These are phyloP conservation scores for Rhodotorula sp. DNA, from an alignment of 1,284 basidiomycete species.

Conservation along the genomic window DNA sequence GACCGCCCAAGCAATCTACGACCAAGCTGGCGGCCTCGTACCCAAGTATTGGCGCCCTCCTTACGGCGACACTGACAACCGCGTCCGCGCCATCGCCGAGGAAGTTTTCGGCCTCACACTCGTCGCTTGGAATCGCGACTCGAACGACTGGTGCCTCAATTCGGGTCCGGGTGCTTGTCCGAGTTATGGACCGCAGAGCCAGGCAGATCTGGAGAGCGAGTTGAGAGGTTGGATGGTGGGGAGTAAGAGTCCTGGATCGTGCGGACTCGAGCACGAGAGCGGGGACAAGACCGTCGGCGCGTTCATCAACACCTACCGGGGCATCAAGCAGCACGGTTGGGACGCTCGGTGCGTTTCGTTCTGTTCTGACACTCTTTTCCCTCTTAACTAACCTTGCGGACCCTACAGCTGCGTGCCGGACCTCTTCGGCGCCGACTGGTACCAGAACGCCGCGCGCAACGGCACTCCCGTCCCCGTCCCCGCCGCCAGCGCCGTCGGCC, in stretches of 20 bases:
- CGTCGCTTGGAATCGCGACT: conserved; percentile 47
- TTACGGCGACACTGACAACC: conserved; percentile 65
- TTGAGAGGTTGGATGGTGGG: conserved; percentile 13
- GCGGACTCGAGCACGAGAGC: conserved; percentile 83
- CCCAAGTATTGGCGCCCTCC: conserved; percentile 22
- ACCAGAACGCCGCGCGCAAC: conserved; percentile 17
- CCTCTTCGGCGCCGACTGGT: conserved; percentile 17
- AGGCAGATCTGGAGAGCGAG: conserved; percentile 22
- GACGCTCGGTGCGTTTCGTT: conserved; percentile 7
- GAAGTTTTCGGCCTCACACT: conserved; percentile 34
- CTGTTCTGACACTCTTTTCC: not conserved
- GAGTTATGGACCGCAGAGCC: conserved; percentile 3
- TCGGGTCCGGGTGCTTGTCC: conserved; percentile 7
- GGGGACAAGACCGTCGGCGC: conserved; percentile 61
- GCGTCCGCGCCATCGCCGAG: conserved; percentile 31
- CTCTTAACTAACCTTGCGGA: too few relatives aligned
- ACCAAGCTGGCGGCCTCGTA: conserved; percentile 47
- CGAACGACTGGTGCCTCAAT: conserved; percentile 57
- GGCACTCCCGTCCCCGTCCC: not conserved
- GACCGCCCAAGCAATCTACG: conserved; percentile 76
- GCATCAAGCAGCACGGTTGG: conserved; percentile 27
- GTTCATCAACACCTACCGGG: conserved; percentile 67
- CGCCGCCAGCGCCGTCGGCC: conserved; percentile 10
- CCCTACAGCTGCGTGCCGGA: conserved; percentile 23
- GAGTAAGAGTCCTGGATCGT: conserved; percentile 40